Conservation (phyloP, 768 basidiomycete species). For the Suillus clintonianus region DNA sequence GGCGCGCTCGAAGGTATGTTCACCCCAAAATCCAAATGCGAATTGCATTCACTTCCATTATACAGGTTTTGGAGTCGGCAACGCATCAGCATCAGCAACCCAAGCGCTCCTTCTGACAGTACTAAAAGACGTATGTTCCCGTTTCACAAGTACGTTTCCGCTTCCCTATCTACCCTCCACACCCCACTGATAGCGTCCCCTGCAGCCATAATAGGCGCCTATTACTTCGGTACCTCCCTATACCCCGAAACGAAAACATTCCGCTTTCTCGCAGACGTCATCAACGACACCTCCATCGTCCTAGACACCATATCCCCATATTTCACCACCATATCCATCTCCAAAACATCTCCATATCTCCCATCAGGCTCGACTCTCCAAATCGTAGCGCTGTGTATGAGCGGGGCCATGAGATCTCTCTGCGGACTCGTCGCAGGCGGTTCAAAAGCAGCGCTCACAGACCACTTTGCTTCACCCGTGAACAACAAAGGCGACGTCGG, state of each 20-base stretch:
- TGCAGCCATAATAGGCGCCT: constrained; percentile 63
- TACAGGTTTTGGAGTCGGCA: constrained; percentile 69
- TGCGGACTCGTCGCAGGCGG: constrained; percentile 68
- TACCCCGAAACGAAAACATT: constrained; percentile 73
- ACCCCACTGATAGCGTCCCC: not conserved
- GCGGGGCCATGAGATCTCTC: constrained; percentile 57
- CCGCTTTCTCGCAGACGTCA: constrained; percentile 64
- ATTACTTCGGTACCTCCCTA: constrained; percentile 62
- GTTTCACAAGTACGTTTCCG: constrained; percentile 56
- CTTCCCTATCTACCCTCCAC: too few relatives aligned
- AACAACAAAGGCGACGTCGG: constrained; percentile 61
- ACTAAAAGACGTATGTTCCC: constrained; percentile 64
- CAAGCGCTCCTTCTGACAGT: constrained; percentile 64
- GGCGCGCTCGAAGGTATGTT: constrained; percentile 64
- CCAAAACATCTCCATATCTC: constrained; percentile 35
- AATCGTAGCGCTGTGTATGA: constrained; percentile 53
- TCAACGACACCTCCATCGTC: constrained; percentile 62
- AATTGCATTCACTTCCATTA: not conserved
- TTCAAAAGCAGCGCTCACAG: constrained; percentile 67
- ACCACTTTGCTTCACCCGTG: constrained; percentile 62
- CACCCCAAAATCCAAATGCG: not conserved
- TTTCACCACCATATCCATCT: constrained; percentile 35
- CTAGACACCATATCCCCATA: constrained; percentile 63
- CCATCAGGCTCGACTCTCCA: constrained; percentile 38
- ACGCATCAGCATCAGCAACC: constrained; percentile 65